Evolutionary conservation across 106 monocot species (phyloP), one percentile per base, ranked within the genome.

Genomic region (Phalaenopsis aphrodite): DNA sequence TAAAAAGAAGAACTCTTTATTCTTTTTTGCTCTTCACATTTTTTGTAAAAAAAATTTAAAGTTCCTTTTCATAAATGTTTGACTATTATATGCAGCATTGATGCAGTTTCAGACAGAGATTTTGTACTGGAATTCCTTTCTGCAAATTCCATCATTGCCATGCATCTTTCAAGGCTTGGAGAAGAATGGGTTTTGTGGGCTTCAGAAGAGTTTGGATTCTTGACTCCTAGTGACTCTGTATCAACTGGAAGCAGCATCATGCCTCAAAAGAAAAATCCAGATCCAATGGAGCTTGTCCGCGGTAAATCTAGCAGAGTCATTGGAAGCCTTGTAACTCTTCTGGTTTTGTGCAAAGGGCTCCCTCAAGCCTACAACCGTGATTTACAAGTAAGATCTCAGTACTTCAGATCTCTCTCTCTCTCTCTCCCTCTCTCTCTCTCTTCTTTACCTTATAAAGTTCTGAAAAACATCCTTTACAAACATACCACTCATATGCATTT

Each of bases 101-200:
- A 98, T 87, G 98, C 94, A 80, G 98, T 98, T 78, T 94, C 98
- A 78, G 94, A 98, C 75, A 94, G 98, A 58, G 98, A 94, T 76
- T 98, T 94, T 86, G 94, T 92, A 21, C 72, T 98, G 82, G 98
- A 98, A 72, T 85, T 98, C 81, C 79, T 94, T 39, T 89, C 94
- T 55, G 88, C 94, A 15, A 94, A 92, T 81, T 87, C 98, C 1
- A 94, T 94, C 38, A 72, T 81, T 64, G 98, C 94, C 16, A 84
- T 94, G 77, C 98, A 98, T 85, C 90, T 98, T 78, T 98, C 98
- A 81, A 89, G 98, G 45, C 88, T 98, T 38, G 98, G 94, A 41
- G 98, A 98, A 80, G 98, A 98, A 77, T 98, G 98, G 98, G 98
- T 98, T 71, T 75, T 98, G 17, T 98, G 98, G 98, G 94, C 98